These are phyloP conservation scores for Wickerhamiella kazuoi DNA, from an alignment of 805 yeast genomes.

Conservation along the genomic window DNA sequence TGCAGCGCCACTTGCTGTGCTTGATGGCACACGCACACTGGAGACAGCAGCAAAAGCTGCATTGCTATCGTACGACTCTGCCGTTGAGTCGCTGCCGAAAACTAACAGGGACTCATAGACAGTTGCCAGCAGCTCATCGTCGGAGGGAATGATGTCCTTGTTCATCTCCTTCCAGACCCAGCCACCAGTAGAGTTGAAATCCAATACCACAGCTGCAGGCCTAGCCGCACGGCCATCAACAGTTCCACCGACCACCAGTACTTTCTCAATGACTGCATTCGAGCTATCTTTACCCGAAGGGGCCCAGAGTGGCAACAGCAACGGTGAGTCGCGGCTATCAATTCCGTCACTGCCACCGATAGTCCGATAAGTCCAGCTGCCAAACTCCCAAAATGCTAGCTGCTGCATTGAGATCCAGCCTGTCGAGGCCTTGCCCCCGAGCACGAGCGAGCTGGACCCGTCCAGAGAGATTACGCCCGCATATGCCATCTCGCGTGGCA, in stretches of 20 bases:
- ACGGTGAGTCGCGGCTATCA: slow-evolving; percentile 36
- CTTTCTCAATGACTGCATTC: slow-evolving; percentile 9
- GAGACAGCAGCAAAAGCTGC: slow-evolving; percentile 1
- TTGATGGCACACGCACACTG: slow-evolving; percentile 4
- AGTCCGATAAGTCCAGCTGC: slow-evolving; percentile 45
- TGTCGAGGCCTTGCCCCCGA: slow-evolving; percentile 45
- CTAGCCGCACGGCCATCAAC: slow-evolving; percentile 23
- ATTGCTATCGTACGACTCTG: background rate
- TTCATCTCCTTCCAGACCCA: slow-evolving; percentile 27
- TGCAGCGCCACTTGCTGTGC: background rate
- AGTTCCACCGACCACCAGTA: slow-evolving; percentile 48
- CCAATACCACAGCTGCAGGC: slow-evolving; percentile 29
- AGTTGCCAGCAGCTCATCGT: slow-evolving; percentile 7
- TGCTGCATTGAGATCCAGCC: slow-evolving; percentile 66
- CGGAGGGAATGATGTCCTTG: background rate
- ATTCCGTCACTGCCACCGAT: slow-evolving; percentile 22
- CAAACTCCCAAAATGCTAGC: slow-evolving; percentile 53
- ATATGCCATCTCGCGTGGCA: slow-evolving; percentile 15
- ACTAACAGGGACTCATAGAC: slow-evolving; percentile 8
- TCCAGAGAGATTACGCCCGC: slow-evolving; percentile 10
- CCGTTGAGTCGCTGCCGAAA: background rate
- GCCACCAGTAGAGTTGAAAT: slow-evolving; percentile 22
- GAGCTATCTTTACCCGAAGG: slow-evolving; percentile 7
- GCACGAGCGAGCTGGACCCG: slow-evolving; percentile 18
- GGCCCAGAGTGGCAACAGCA: slow-evolving; percentile 38